Conservation (phyloP, 495 filamentous ascomycete species). For the Talaromyces liani region DNA sequence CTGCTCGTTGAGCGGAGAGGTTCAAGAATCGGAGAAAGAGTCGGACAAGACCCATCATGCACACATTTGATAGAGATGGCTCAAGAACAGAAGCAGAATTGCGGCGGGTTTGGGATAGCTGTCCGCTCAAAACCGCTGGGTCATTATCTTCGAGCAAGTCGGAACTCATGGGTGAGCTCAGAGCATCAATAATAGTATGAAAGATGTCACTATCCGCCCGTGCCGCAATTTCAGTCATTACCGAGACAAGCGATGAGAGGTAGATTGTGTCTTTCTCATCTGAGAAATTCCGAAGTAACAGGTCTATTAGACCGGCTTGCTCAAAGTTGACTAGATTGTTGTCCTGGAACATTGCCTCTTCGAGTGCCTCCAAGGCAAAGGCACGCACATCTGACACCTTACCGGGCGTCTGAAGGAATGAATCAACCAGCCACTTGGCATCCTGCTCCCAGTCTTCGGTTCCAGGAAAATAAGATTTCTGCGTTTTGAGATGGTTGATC, state of each 20-base stretch:
- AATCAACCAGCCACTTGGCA: conserved; percentile 51
- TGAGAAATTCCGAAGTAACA: conserved; percentile 35
- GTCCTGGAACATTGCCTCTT: conserved; percentile 54
- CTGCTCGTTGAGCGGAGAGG: conserved; percentile 28
- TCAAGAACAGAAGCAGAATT: conserved; percentile 28
- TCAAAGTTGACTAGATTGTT: conserved; percentile 29
- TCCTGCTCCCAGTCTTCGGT: conserved; percentile 59
- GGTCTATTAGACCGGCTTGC: conserved; percentile 28
- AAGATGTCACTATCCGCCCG: conserved; percentile 26
- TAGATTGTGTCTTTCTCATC: conserved; percentile 42
- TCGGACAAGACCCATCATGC: conserved; percentile 34
- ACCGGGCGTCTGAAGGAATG: conserved; percentile 56
- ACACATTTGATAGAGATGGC: conserved; percentile 34
- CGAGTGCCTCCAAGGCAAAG: conserved; percentile 57
- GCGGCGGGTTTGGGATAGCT: conserved; percentile 14
- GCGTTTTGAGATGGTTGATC: conserved; percentile 28
- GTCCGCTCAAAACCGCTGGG: background rate
- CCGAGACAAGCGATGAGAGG: conserved; percentile 40
- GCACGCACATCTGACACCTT: conserved; percentile 62
- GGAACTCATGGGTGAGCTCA: conserved; percentile 30
- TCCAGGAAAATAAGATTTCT: conserved; percentile 62
- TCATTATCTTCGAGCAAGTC: conserved; percentile 23
- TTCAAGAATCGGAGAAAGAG: conserved; percentile 38
- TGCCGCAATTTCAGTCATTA: conserved; percentile 30
- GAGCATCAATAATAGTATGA: conserved; percentile 25